These are phyloP conservation scores for Begonia peltatifolia DNA, from an alignment of 306 rosid genomes.

Conservation along the genomic window DNA sequence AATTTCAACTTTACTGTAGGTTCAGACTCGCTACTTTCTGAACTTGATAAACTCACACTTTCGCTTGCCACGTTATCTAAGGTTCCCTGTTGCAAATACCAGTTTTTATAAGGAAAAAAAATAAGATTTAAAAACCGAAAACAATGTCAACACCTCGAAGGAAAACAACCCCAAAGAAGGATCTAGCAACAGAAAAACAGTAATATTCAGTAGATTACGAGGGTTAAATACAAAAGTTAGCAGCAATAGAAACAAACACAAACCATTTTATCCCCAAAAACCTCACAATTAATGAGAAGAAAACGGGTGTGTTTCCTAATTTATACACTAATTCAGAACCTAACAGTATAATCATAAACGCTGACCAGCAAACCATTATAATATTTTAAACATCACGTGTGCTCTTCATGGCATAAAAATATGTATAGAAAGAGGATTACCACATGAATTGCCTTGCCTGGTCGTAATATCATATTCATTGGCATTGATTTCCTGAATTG, in stretches of 20 bases:
- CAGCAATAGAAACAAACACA: too few species aligned
- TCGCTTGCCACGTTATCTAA: conserved; percentile 42
- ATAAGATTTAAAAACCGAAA: conserved; percentile 3
- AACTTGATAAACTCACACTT: conserved; percentile 38
- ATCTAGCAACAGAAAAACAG: conserved; percentile 29
- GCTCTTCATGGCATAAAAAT: too few species aligned
- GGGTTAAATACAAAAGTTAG: too few species aligned
- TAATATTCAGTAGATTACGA: too few species aligned
- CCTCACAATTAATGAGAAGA: too few species aligned
- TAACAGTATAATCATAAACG: background rate
- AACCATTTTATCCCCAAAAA: too few species aligned
- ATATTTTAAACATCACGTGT: too few species aligned
- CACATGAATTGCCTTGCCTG: conserved; percentile 39
- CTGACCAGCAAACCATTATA: too few species aligned
- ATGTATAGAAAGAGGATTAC: conserved; percentile 3
- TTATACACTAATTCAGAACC: background rate
- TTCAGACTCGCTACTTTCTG: conserved; percentile 70
- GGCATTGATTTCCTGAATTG: conserved; percentile 67
- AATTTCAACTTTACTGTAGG: conserved; percentile 35
- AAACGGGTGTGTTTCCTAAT: too few species aligned
- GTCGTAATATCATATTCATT: conserved; percentile 48
- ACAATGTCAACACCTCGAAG: conserved; percentile 43
- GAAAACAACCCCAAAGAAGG: conserved; percentile 31
- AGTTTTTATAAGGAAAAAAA: conserved; percentile 4
- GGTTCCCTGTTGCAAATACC: conserved; percentile 47